Evolutionary conservation across 257 asterid species (phyloP).

Genomic region (Vinca minor): DNA sequence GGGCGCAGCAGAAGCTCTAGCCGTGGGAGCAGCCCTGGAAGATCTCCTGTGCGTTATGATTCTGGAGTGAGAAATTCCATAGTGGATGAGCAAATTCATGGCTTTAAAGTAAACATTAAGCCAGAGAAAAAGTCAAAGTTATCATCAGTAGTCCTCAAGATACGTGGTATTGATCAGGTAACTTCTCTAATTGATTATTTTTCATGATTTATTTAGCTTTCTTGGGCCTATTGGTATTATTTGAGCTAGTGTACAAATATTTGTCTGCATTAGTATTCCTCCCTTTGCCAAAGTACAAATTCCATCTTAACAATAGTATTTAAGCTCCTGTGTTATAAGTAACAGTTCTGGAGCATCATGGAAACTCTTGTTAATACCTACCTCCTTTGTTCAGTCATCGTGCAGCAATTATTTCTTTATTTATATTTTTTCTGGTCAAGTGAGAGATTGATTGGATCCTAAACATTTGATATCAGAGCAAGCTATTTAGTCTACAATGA

Average conservation of each 20-base stretch:
- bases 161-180: slow-evolving; percentile 99
- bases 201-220: slow-evolving; percentile 11
- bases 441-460: slow-evolving; percentile 1
- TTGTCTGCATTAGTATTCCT: neutral
- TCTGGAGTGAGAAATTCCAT: slow-evolving; percentile 58
- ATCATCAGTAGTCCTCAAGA: slow-evolving; percentile 90
- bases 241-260: neutral
- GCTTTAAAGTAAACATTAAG: slow-evolving; percentile 83
- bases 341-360: neutral
- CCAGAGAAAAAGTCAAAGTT: slow-evolving; percentile 90
- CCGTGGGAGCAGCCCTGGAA: slow-evolving; percentile 91
- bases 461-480: neutral
- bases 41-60: slow-evolving; percentile 80
- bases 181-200: slow-evolving; percentile 13
- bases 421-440: neutral
- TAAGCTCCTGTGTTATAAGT: too few species aligned
- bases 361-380: too few species aligned
- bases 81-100: slow-evolving; percentile 68
- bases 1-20: slow-evolving; percentile 97
- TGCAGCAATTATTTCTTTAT: too few species aligned
- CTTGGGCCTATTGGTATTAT: neutral
- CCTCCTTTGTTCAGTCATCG: too few species aligned
- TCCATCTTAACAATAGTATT: neutral
- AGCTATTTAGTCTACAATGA: slow-evolving; percentile 8
- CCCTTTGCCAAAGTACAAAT: neutral